Base-by-base conservation (phyloP, 306 rosid species). In the Inga oerstediana region DNA sequence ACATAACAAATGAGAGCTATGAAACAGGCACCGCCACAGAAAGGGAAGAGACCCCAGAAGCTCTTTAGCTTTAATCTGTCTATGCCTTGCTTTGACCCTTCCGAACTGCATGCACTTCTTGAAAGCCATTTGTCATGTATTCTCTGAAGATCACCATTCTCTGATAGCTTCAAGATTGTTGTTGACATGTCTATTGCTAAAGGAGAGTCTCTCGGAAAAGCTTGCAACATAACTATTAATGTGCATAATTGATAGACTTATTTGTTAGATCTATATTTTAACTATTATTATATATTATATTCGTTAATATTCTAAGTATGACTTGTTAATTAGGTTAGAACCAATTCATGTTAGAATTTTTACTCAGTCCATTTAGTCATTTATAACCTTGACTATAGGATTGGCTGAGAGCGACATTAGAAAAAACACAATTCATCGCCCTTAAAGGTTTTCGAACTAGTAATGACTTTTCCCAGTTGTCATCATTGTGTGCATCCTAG, bases 121-220 rank as follows among this genome's bases (percentile, higher is more conserved):
- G 48, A 58, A 14, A 93, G 90, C 98, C 97, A 93, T 78, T 93
- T 93, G 84, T 93, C 98, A 65, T 89, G 94, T 78, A 93, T 92
- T 84, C 94, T 90, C 64, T 93, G 91, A 4, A 93, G 89, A 52
- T 90, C 97, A 27, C 98, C 98, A 37, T 65, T 88, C 58, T 93
- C 98, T 3, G 93, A 90, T 37, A 93, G 89, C 81, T 66, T 88
- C 74, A 93, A 78, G 30, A 90, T 61, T 22, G 97, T 97, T 2
- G 90, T 89, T n/a, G 97, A 92, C 91, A 92, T 22, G 85, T 94
- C 98, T 35, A 91, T 83, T 61, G 98, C 93, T 72, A 94, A 76
- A 15, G 98, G 97, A 20, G 98, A 92, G 81, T 94, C 92, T 67
- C 91, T 85, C 13, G 81, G 88, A 66, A 94, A 94, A 35, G 91